Base-by-base conservation (phyloP, 1,139 yeast species). In the Blastobotrys illinoisensis region DNA sequence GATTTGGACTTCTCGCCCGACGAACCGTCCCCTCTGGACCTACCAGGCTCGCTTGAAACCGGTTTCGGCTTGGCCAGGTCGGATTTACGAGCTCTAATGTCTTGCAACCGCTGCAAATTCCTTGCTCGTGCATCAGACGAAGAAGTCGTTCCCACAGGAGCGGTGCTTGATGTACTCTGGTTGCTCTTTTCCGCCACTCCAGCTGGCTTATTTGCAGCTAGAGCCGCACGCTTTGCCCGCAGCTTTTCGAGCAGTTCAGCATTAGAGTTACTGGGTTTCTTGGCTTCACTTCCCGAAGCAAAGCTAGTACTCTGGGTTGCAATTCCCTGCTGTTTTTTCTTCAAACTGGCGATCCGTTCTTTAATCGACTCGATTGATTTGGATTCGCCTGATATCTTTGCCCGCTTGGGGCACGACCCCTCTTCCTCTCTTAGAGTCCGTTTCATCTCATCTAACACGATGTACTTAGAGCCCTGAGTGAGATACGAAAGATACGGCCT, bases 51-150 rank as follows among this genome's bases (percentile, higher is more conserved):
- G n/a, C 21, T 48, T 18, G 43, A 28, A 1, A 21, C 44, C 5
- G 28, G n/a, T 21, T 40, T 32, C 6, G 44, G 44, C 45, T 44
- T 50, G 16, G 40, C 11, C 48, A 50, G 14, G 19, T 47, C 52
- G 2, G 46, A 43, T 7, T 44, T 50, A 1, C 52, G 52, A 7
- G 48, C 52, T 49, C 45, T 50, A n/a, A 32, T 54, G 9, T 54
- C 56, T 9, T 50, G 45, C 47, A 54, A 45, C 14, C 50, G 16
- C 44, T 49, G 51, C 16, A 32, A 32, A 32, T 11, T 32, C 40
- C 16, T 32, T 5, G 40, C 40, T 32, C 40, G 14, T 3, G 40
- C 16, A n/a, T 32, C 40, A 13, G 40, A 32, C 16, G 40, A 11
- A 3, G 40, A 2, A 11, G 40, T 16, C 16, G 16, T n/a, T n/a